A percentile compares a stretch with the other conserved stretches of the same genome.
Conservation (phyloP, 78 protist genomes). For the Dictyostelium intermedium region DNA sequence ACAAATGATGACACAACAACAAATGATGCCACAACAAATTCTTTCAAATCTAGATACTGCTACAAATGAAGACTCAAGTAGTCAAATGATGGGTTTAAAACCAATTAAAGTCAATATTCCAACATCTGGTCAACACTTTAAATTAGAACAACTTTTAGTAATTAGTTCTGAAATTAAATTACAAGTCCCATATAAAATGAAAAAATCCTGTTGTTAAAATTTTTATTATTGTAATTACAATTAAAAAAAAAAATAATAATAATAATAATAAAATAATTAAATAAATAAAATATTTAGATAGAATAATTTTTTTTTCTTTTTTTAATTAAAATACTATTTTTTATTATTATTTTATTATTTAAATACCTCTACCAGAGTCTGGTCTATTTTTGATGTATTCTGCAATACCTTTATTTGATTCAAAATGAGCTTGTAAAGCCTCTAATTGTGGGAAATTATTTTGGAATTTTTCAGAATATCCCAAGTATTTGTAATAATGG, state of each 20-base stretch:
- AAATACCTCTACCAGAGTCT: neutral
- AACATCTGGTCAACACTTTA: neutral
- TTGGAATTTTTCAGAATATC: neutral
- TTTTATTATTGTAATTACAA: too few relatives aligned
- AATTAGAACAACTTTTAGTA: constrained; percentile 26
- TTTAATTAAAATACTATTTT: neutral
- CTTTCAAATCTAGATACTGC: neutral
- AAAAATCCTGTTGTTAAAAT: neutral
- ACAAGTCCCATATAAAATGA: neutral
- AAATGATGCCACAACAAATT: neutral
- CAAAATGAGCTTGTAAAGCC: neutral
- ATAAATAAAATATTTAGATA: too few relatives aligned
- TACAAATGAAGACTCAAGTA: neutral
- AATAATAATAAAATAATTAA: too few relatives aligned
- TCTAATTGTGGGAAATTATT: neutral
- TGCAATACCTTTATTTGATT: neutral
- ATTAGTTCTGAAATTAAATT: neutral
- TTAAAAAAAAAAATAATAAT: neutral
- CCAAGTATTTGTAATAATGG: neutral
- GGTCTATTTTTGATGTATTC: constrained; percentile 14
- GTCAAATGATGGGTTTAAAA: constrained; percentile 35
- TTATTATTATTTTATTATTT: neutral
- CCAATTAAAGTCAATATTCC: constrained; percentile 60
- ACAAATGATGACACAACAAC: neutral
- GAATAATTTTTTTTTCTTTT: neutral